Percentiles rank a stretch among this genome's conserved stretches.
These are phyloP conservation scores for Craspedostauros australis DNA, from an alignment of 108 stramenopile genomes.

Conservation along the genomic window DNA sequence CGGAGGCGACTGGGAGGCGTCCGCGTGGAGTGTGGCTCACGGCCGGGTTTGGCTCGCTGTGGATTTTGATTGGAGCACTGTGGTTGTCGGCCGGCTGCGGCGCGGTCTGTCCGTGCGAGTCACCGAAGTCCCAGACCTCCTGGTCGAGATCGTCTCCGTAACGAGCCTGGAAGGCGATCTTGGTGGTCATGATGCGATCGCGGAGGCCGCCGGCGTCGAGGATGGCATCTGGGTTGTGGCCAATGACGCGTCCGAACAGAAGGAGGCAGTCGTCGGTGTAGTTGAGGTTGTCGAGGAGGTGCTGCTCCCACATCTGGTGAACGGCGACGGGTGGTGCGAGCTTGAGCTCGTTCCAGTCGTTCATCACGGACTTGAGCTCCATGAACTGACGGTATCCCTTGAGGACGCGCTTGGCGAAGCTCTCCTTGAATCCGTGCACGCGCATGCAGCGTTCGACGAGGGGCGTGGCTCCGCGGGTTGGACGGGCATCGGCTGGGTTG, in stretches of 20 bases:
- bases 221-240: conserved; percentile 42
- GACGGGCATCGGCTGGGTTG: conserved; percentile 31
- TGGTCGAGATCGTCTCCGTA: conserved; percentile 53
- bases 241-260: conserved; percentile 52
- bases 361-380: conserved; percentile 60
- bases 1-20: conserved; percentile 39
- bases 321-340: conserved; percentile 50
- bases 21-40: conserved; percentile 22
- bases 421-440: conserved; percentile 37
- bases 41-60: background rate
- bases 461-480: conserved; percentile 46
- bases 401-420: conserved; percentile 42
- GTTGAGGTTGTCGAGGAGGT: conserved; percentile 52
- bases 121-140: conserved; percentile 57
- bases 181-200: conserved; percentile 48
- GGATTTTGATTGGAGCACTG: conserved; percentile 3
- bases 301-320: conserved; percentile 63
- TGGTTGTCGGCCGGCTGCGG: too few relatives aligned
- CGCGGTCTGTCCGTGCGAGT: conserved; percentile 12
- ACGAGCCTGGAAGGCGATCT: conserved; percentile 51
- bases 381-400: conserved; percentile 68
- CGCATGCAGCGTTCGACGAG: conserved; percentile 63
- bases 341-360: conserved; percentile 54
- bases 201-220: conserved; percentile 26
- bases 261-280: conserved; percentile 53